Evolutionary conservation across 805 yeast genomes (phyloP), one percentile per base, ranked within the genome.

Genomic region (Saturnispora besseyi): DNA sequence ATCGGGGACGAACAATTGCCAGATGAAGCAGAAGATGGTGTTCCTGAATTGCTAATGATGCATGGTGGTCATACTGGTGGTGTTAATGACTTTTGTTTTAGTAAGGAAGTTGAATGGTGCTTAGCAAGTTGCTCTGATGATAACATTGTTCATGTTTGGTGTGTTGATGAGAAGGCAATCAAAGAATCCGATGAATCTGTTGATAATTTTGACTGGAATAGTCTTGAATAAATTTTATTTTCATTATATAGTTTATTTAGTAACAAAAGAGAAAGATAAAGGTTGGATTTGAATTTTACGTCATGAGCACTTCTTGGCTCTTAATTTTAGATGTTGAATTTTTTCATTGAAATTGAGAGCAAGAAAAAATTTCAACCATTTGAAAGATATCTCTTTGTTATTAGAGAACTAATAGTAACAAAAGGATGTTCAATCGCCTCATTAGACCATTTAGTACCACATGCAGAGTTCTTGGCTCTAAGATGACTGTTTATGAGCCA

Each of bases 21-120:
- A 56, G 96, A 87, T 57, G 96, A 88, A 61, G 85, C 88, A 30
- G 95, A 85, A 55, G 96, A 88, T 59, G 96, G 95, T 37, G 84
- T 84, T 28, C 91, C 96, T 4, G 96, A 88, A 63, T 67, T 88
- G 33, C 71, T 87, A 58, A 84, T 87, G 89, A 84, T 88, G 82
- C 96, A 88, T 62, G 95, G 95, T 36, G 96, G 96, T 21, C 96
- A 88, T 61, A 82, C 89, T 18, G 83, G 87, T 15, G 73, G 83
- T 5, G 82, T 86, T 15, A 80, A 82, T 41, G 95, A 86, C 62
- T 71, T 86, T 56, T 75, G 81, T 32, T 81, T 87, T 73, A 83
- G 81, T 60, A 80, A 82, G 6, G 78, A 72, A 56, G 73, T 80
- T 51, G 86, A 86, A n/a, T 86, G 91, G 90, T 75, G 86, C 36